Evolutionary conservation across 2,329 filamentous ascomycete species (phyloP), one percentile per base, ranked within the genome.

Genomic region (Penicillium sp.): DNA sequence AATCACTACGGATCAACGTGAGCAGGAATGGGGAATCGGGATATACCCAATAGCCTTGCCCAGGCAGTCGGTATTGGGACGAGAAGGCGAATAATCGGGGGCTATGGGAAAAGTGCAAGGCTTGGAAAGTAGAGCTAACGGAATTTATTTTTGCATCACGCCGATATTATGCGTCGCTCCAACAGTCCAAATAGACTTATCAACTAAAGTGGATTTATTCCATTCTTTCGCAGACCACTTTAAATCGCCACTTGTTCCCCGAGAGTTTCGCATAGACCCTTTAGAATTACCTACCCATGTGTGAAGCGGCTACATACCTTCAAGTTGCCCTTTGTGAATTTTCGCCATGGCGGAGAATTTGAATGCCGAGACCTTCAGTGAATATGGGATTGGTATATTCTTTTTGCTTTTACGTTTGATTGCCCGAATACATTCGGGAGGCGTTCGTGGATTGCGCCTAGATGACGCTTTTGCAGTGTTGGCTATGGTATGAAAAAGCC

Each of bases 331-430:
- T 23, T 23, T 14, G 36, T 23, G 23, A 13, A 19, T n/a, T 33
- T 42, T 33, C 33, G 52, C 5, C 13, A 56, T 55, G 56, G 52
- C 48, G n/a, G 26, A 59, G 29, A 46, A 31, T 28, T 50, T 60
- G 40, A 52, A 44, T 3, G 29, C 51, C 6, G 59, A 62, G 13
- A 58, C 55, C 1, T 64, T 59, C 28, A 48, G 50, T 8, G 61
- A 62, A 47, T 64, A 59, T 64, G 61, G 49, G 23, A 59, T 62
- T 51, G 61, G 59, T 6, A 62, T 59, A 50, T 10, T 39, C 18
- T 60, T 60, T 21, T 18, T 62, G 28, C 1, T 36, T 1, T 23
- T 60, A 24, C 60, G 60, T 7, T 28, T 63, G 19, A 37, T 49
- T 40, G 51, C 59, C 31, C 54, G 56, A 13, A 29, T 59, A 6